Evolutionary conservation across 2,329 filamentous ascomycete genomes (phyloP).

Genomic region (Paraphoma sp.): DNA sequence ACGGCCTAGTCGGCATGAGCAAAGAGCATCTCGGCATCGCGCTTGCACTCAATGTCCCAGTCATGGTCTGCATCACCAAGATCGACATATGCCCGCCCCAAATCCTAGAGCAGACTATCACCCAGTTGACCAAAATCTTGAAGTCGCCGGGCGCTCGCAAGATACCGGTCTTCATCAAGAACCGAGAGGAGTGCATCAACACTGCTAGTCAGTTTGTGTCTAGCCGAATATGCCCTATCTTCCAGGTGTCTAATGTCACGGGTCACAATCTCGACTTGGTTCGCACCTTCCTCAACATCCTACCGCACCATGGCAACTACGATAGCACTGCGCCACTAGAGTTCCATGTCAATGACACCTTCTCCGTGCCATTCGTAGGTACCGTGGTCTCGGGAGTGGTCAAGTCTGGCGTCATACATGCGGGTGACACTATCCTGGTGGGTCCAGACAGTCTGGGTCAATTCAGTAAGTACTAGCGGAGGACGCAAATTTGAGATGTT

Average conservation of each 20-base stretch:
- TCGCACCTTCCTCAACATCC: slow-evolving; percentile 89
- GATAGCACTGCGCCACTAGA: slow-evolving; percentile 85
- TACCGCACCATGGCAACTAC: slow-evolving; percentile 93
- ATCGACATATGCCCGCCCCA: slow-evolving; percentile 98
- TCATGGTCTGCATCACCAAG: slow-evolving; percentile 98
- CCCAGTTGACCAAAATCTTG: slow-evolving; percentile 88
- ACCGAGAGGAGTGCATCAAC: slow-evolving; percentile 88
- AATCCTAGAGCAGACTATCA: slow-evolving; percentile 91
- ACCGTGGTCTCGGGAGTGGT: slow-evolving; percentile 96
- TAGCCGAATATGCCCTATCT: slow-evolving; percentile 93
- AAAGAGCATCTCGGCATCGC: slow-evolving; percentile 97
- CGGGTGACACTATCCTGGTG: slow-evolving; percentile 87
- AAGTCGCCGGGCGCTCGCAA: slow-evolving; percentile 94
- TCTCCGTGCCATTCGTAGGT: slow-evolving; percentile 95
- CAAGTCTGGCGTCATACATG: slow-evolving; percentile 81
- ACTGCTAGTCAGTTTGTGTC: slow-evolving; percentile 96
- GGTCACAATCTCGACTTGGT: slow-evolving; percentile 90
- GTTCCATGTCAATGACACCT: slow-evolving; percentile 96
- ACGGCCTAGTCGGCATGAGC: slow-evolving; percentile 96
- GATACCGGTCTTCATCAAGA: slow-evolving; percentile 94
- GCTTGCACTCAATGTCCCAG: slow-evolving; percentile 90
- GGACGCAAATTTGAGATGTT: too few relatives aligned
- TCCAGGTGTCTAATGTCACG: slow-evolving; percentile 97
- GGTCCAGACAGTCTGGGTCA: slow-evolving; percentile 91
- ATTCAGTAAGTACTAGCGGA: slow-evolving; percentile 60